Conservation (phyloP, 129 eudicot species). For the Heracleum sosnowskyi region DNA sequence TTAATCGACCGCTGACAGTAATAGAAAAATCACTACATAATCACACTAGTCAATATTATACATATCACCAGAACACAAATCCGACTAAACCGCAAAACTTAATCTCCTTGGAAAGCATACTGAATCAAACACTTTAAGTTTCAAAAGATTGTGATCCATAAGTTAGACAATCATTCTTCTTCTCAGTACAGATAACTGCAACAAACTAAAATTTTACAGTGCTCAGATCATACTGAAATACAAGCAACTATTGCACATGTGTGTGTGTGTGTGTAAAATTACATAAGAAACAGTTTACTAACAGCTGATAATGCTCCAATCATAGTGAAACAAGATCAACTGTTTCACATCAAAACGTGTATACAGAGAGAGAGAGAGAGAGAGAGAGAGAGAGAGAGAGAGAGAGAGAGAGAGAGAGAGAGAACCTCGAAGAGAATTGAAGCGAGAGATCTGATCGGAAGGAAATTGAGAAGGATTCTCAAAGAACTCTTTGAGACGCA, state of each 20-base stretch:
- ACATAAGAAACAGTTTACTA: background rate
- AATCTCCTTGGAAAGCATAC: background rate
- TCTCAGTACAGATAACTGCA: background rate
- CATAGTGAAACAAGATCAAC: too few species aligned
- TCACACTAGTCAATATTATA: too few species aligned
- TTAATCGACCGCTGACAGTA: background rate
- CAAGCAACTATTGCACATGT: background rate
- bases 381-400: background rate
- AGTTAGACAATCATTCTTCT: background rate
- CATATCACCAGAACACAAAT: background rate
- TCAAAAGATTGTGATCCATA: background rate
- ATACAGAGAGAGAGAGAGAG: background rate
- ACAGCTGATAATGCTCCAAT: too few species aligned
- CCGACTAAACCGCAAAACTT: background rate
- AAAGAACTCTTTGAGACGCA: slow-evolving; percentile 88
- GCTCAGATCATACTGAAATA: slow-evolving; percentile 1
- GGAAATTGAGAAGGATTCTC: slow-evolving; percentile 86
- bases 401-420: background rate
- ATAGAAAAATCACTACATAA: background rate
- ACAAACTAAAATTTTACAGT: background rate
- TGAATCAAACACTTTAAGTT: background rate
- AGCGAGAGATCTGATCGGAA: slow-evolving; percentile 98
- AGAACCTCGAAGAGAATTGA: slow-evolving; percentile 81
- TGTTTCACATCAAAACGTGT: too few species aligned
- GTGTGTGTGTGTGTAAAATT: background rate